phyloP scores from a whole-genome alignment of 441 rosid species.

The Theobroma grandiflorum region DNA sequence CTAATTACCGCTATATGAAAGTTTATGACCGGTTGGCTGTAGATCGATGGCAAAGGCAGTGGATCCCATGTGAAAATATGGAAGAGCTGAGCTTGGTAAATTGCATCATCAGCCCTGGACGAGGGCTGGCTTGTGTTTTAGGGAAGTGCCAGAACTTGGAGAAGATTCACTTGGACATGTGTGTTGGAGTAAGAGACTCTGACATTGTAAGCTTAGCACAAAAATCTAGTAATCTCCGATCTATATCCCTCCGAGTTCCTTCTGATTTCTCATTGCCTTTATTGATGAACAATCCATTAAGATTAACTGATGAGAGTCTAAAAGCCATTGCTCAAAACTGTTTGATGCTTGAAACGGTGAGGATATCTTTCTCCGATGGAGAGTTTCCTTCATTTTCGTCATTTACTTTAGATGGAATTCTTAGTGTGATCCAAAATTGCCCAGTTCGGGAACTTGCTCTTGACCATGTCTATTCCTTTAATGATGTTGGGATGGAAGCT shows the following conservation, averaged over 20 bases:
- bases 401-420: constrained; percentile 74
- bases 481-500: constrained; percentile 78
- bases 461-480: constrained; percentile 70
- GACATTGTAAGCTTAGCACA: constrained; percentile 67
- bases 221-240: constrained; percentile 61
- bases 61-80: constrained; percentile 72
- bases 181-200: constrained; percentile 76
- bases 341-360: constrained; percentile 68
- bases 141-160: constrained; percentile 75
- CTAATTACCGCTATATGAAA: constrained; percentile 82
- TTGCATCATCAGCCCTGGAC: constrained; percentile 82
- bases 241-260: constrained; percentile 73
- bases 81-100: constrained; percentile 74
- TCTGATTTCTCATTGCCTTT: constrained; percentile 76
- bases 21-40: constrained; percentile 72
- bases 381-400: constrained; percentile 77
- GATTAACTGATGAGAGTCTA: constrained; percentile 84
- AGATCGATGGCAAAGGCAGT: constrained; percentile 78
- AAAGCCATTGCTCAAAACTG: constrained; percentile 75
- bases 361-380: constrained; percentile 73
- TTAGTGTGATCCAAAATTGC: constrained; percentile 62
- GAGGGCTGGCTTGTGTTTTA: constrained; percentile 82
- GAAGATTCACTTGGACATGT: constrained; percentile 88
- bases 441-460: constrained; percentile 74
- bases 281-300: constrained; percentile 61